A percentile compares a stretch with the other conserved stretches of the same genome.
phyloP scores from a whole-genome alignment of 169 alveolate genomes.

The Theileria luwenshuni region DNA sequence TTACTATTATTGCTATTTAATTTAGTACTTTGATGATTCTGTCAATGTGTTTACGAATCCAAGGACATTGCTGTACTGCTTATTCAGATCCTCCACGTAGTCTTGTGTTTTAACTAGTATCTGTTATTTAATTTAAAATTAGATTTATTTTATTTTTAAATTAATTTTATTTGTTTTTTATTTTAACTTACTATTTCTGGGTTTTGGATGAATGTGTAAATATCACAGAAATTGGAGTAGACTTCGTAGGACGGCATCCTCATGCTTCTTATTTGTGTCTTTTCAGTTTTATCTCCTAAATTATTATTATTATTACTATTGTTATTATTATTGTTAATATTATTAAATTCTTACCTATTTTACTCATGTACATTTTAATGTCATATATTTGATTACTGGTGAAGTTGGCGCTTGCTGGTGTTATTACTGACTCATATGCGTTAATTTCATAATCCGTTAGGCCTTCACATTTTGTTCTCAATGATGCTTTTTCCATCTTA shows the following conservation, averaged over 20 bases:
- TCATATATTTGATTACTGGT: constrained; percentile 34
- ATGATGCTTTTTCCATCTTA: constrained; percentile 4
- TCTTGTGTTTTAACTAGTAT: constrained; percentile 57
- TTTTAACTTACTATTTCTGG: constrained; percentile 37
- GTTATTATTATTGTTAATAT: background rate
- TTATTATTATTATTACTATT: background rate
- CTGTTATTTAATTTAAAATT: background rate
- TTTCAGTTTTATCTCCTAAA: constrained; percentile 7
- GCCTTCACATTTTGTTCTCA: constrained; percentile 26
- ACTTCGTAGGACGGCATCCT: constrained; percentile 45
- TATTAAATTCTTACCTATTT: background rate
- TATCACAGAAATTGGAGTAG: constrained; percentile 57
- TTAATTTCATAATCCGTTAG: constrained; percentile 49
- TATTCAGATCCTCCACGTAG: constrained; percentile 40
- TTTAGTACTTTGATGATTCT: constrained; percentile 22
- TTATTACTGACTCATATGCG: constrained; percentile 43
- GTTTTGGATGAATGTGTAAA: constrained; percentile 33
- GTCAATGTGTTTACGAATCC: constrained; percentile 25
- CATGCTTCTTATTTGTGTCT: background rate
- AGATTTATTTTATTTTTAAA: background rate
- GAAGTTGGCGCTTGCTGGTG: constrained; percentile 3
- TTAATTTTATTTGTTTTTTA: background rate
- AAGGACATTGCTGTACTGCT: constrained; percentile 25
- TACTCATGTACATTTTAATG: constrained; percentile 18
- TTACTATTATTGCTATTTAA: background rate